Conservation (phyloP, 192 early-diverging fungal genomes). For the Backusella morwellensis region DNA sequence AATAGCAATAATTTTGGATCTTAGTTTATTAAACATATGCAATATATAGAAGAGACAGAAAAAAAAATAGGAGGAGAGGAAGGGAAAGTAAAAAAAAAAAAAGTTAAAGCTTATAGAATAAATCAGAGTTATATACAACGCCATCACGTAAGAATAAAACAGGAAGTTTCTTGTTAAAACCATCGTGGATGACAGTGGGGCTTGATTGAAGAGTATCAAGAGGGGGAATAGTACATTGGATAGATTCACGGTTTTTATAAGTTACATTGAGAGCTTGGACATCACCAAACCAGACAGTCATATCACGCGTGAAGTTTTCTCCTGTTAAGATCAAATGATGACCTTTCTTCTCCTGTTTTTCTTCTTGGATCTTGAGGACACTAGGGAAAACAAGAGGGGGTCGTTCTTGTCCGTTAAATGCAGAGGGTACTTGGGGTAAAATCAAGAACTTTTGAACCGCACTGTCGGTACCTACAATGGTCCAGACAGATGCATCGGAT, state of each 20-base stretch:
- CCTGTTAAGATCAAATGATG: slow-evolving; percentile 56
- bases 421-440: slow-evolving; percentile 8
- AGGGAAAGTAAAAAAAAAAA: not conserved
- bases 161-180: slow-evolving; percentile 8
- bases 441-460: slow-evolving; percentile 52
- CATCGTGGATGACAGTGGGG: slow-evolving; percentile 5
- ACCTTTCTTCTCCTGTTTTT: slow-evolving; percentile 16
- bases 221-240: slow-evolving; percentile 44
- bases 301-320: slow-evolving; percentile 62
- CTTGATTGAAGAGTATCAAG: slow-evolving; percentile 10
- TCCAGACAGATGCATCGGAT: slow-evolving; percentile 87
- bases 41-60: not conserved
- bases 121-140: slow-evolving; percentile 35
- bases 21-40: too few species aligned
- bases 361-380: not conserved
- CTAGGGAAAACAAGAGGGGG: slow-evolving; percentile 7
- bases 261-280: slow-evolving; percentile 42
- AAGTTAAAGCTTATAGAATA: slow-evolving; percentile 29
- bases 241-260: slow-evolving; percentile 37
- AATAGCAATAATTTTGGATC: too few species aligned
- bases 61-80: not conserved
- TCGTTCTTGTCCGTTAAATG: not conserved
- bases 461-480: slow-evolving; percentile 81
- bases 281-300: slow-evolving; percentile 70
- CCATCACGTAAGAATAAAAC: slow-evolving; percentile 39